Base-by-base conservation (phyloP, 2,329 filamentous ascomycete species). In the Fusarium sp. region DNA sequence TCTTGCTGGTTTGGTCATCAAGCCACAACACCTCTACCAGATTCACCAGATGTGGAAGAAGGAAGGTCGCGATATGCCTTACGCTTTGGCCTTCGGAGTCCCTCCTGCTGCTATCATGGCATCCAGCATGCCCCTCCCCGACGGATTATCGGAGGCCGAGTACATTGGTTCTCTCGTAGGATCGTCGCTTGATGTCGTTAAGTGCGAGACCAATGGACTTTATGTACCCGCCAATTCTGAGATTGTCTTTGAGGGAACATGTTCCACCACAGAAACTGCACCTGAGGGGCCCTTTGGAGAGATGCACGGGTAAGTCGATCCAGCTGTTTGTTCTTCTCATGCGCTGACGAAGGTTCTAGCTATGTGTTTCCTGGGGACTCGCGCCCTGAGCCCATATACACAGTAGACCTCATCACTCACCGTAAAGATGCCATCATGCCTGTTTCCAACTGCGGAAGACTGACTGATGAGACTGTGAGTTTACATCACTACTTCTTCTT, bases 51-150 rank as follows among this genome's bases (percentile, higher is more conserved):
- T 81, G 80, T 88, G 85, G 85, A 82, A 82, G 61, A 69, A 69
- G 15, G 77, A 80, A 17, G 83, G 83, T 3, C 78, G 80, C 13
- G 84, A 87, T 26, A 80, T 85, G 44, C 85, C 85, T 0, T 87
- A 82, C 82, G 83, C 84, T 3, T 60, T 86, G 17, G 81, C 78
- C 0, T 82, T 88, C 38, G 86, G 86, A 8, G 86, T 85, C 0
- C 86, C 86, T 0, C 86, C 86, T 0, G 83, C 83, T 0, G 85
- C 85, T 4, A 83, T 84, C 49, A 85, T 88, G 80, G 85, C 83
- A 1, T 77, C 83, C 0, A 80, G 78, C 30, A 85, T 86, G 83
- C 85, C 85, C 0, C 75, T 67, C 7, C 70, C 84, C 7, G 58
- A 66, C 9, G 70, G 70, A 0, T 75, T 86, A 2, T 82, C 81